A percentile compares a stretch with the other conserved stretches of the same genome.
Evolutionary conservation across 805 yeast genomes (phyloP).

Genomic region (Wickerhamiella allomyrinae): DNA sequence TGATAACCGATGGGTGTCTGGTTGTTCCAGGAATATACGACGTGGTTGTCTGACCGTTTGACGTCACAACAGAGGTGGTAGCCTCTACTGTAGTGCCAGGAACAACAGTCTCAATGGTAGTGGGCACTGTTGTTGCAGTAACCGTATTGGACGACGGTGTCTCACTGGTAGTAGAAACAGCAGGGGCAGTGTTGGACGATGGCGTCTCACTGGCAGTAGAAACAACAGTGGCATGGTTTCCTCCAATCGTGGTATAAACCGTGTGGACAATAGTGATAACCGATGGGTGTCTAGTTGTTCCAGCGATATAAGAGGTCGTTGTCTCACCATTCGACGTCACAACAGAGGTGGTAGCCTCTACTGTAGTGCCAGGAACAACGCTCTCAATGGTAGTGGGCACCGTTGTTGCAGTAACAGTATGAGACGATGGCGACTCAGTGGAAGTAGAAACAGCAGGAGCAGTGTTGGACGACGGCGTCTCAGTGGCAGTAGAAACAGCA

Average conservation of each 20-base stretch:
- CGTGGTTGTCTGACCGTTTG: neutral
- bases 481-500: neutral
- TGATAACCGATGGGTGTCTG: neutral
- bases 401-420: neutral
- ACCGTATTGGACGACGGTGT: neutral
- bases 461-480: neutral
- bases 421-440: neutral
- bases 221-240: neutral
- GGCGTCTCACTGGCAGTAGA: neutral
- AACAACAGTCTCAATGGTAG: neutral
- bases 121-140: neutral
- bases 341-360: neutral
- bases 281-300: neutral
- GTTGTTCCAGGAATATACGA: conserved; percentile 1
- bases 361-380: neutral
- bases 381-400: neutral
- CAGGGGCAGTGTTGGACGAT: neutral
- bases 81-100: neutral
- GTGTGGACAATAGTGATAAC: neutral
- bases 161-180: neutral
- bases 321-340: neutral
- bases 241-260: neutral
- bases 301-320: neutral
- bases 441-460: no score
- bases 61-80: neutral